A percentile compares a stretch with the other conserved stretches of the same genome.
phyloP scores from a whole-genome alignment of 768 basidiomycete genomes.

The Suillus alpinus region DNA sequence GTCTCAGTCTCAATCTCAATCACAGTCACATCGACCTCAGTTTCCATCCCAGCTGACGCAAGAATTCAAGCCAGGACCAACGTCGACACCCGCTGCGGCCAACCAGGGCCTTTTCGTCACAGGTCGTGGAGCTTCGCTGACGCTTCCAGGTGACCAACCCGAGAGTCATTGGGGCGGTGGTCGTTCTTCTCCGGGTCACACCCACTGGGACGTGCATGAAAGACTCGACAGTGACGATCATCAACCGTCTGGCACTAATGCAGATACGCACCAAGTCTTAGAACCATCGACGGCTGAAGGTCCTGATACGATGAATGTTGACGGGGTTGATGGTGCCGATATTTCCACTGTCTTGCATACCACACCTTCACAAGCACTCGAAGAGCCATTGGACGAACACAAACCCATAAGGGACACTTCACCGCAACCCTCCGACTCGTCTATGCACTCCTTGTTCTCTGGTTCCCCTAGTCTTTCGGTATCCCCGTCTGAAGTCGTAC shows the following conservation, averaged over 20 bases:
- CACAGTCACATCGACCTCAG: conserved; percentile 6
- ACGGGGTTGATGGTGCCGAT: conserved; percentile 7
- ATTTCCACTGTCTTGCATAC: conserved; percentile 1
- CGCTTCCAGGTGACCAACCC: conserved; percentile 1
- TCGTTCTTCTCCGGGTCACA: background rate
- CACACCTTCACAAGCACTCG: background rate
- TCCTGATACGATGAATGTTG: background rate
- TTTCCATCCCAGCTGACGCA: conserved; percentile 19
- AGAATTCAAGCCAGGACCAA: conserved; percentile 18
- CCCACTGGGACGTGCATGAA: background rate
- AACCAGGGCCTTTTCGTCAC: background rate
- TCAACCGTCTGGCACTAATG: background rate
- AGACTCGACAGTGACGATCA: background rate
- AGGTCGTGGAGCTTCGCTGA: conserved; percentile 4
- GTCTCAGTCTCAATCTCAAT: conserved; percentile 27
- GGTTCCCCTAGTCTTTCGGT: conserved; percentile 1
- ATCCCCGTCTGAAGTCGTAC: background rate
- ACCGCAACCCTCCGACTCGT: conserved; percentile 5
- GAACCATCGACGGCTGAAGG: background rate
- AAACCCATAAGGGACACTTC: background rate
- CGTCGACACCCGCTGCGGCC: conserved; percentile 17
- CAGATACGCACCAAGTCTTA: background rate
- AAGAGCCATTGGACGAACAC: background rate
- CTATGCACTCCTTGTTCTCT: conserved; percentile 29
- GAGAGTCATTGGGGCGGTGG: background rate